These are phyloP conservation scores for Basidiobolus meristosporus DNA, from an alignment of 371 early-diverging fungal genomes.

Conservation along the genomic window DNA sequence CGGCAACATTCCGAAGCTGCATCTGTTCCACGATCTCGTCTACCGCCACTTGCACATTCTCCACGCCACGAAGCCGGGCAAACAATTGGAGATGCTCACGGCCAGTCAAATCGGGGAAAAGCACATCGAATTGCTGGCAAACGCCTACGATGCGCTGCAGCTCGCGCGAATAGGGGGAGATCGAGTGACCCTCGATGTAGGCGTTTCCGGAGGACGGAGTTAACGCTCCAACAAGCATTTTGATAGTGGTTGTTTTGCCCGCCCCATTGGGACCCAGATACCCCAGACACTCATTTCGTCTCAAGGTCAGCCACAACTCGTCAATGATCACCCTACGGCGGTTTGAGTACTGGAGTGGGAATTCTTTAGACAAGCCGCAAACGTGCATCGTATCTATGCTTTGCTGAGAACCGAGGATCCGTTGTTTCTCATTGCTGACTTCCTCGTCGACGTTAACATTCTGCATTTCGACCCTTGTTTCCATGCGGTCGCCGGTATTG, in stretches of 20 bases:
- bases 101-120: slow-evolving; percentile 20
- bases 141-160: slow-evolving; percentile 17
- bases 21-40: not conserved
- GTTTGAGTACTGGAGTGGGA: slow-evolving; percentile 4
- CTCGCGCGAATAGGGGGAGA: slow-evolving; percentile 9
- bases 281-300: slow-evolving; percentile 30
- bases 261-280: slow-evolving; percentile 33
- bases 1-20: not conserved
- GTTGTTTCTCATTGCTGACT: not conserved
- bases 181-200: slow-evolving; percentile 19
- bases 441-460: too few relatives aligned
- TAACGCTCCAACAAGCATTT: slow-evolving; percentile 35
- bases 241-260: slow-evolving; percentile 31
- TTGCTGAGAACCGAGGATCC: too few relatives aligned
- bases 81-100: slow-evolving; percentile 22
- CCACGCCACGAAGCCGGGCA: slow-evolving; percentile 13
- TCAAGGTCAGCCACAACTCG: slow-evolving; percentile 10
- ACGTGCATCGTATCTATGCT: slow-evolving; percentile 9
- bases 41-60: not conserved
- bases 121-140: slow-evolving; percentile 27
- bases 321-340: slow-evolving; percentile 8
- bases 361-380: slow-evolving; percentile 10
- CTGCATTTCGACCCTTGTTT: too few relatives aligned
- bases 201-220: slow-evolving; percentile 28
- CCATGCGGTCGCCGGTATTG: too few relatives aligned